Conservation (phyloP, 495 filamentous ascomycete species). For the Cercophora samala region DNA sequence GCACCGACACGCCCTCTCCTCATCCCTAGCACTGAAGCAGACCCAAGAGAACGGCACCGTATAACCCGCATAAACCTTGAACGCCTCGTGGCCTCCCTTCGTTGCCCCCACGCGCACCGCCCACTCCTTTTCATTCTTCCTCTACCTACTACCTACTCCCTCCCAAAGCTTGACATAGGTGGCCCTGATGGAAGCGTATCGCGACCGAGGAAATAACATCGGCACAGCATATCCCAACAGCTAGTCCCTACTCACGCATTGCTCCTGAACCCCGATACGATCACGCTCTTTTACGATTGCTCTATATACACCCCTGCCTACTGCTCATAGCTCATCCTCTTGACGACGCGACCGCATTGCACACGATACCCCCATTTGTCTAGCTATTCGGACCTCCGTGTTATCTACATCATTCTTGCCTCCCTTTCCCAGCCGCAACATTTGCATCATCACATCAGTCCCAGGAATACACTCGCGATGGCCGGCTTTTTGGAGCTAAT, state of each 20-base stretch:
- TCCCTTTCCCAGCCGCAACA: too few relatives aligned
- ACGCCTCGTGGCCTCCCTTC: neutral
- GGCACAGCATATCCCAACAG: conserved; percentile 6
- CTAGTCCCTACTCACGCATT: neutral
- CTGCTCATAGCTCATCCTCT: neutral
- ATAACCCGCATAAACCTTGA: neutral
- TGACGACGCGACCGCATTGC: neutral
- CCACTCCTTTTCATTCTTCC: neutral
- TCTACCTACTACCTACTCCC: too few relatives aligned
- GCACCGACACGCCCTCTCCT: neutral
- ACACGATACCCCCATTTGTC: neutral
- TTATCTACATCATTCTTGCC: neutral
- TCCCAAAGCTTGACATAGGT: neutral
- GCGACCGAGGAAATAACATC: conserved; percentile 6
- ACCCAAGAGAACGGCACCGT: neutral
- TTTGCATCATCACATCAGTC: neutral
- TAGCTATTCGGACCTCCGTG: neutral
- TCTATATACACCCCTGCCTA: neutral
- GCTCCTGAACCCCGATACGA: too few relatives aligned
- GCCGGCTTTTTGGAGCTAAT: conserved; percentile 7
- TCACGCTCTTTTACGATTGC: neutral
- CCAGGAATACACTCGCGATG: conserved; percentile 1
- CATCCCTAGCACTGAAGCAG: neutral
- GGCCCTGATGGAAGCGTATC: conserved; percentile 19
- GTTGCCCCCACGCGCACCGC: neutral